These are phyloP conservation scores for Hypoxylon sp. DNA, from an alignment of 2,329 filamentous ascomycete genomes.

Conservation along the genomic window DNA sequence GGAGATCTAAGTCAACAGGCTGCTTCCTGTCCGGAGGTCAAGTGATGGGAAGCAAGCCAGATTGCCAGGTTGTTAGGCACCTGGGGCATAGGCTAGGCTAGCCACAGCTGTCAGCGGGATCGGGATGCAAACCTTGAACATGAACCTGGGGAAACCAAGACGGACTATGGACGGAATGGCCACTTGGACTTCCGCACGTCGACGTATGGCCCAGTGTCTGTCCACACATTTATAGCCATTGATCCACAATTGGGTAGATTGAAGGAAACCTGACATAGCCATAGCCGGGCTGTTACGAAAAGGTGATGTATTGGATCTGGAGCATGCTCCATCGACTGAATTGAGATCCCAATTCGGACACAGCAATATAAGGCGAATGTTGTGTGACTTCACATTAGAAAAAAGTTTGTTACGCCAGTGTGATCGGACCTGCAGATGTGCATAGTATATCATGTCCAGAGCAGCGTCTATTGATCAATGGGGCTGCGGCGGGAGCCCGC, in stretches of 20 bases:
- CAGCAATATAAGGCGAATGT: slow-evolving; percentile 30
- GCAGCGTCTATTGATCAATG: slow-evolving; percentile 22
- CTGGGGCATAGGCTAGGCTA: slow-evolving; percentile 23
- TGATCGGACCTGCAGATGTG: slow-evolving; percentile 44
- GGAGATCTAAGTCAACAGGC: slow-evolving; percentile 28
- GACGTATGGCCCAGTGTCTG: slow-evolving; percentile 22
- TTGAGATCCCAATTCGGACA: slow-evolving; percentile 17
- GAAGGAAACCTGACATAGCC: slow-evolving; percentile 37
- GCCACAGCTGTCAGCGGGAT: slow-evolving; percentile 39
- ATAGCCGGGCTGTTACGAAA: slow-evolving; percentile 25
- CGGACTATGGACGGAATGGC: slow-evolving; percentile 24
- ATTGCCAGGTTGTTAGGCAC: slow-evolving; percentile 13
- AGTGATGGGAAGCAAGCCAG: slow-evolving; percentile 28
- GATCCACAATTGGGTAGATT: slow-evolving; percentile 35
- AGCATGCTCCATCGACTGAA: slow-evolving; percentile 7
- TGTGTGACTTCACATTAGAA: slow-evolving; percentile 25
- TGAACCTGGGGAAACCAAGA: slow-evolving; percentile 28
- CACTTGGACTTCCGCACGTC: slow-evolving; percentile 43
- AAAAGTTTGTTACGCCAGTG: slow-evolving; percentile 24
- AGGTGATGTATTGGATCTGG: slow-evolving; percentile 37
- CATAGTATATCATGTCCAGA: slow-evolving; percentile 28
- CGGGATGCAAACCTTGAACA: slow-evolving; percentile 39
- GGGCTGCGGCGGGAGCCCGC: slow-evolving; percentile 39
- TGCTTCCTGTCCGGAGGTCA: slow-evolving; percentile 20
- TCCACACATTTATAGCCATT: slow-evolving; percentile 28